Evolutionary conservation across 352 stramenopile species (phyloP).

Genomic region (Globisporangium acanthophoron): DNA sequence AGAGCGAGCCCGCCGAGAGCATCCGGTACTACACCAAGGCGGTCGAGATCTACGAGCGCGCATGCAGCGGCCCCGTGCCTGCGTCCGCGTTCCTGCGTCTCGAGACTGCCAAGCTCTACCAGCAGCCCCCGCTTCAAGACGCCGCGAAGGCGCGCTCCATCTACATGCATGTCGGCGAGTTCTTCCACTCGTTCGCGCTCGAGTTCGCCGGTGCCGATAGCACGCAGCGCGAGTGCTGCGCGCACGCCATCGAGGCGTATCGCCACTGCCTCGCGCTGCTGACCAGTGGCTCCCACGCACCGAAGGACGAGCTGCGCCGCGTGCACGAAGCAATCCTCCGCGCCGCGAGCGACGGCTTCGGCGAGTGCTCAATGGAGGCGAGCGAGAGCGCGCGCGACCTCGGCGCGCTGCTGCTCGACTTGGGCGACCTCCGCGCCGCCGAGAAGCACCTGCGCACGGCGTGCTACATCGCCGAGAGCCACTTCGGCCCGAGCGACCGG

Average conservation of each 20-base stretch:
- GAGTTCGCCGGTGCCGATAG: conserved; percentile 47
- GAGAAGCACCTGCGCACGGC: conserved; percentile 29
- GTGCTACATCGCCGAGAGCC: conserved; percentile 46
- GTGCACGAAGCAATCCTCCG: conserved; percentile 40
- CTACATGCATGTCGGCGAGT: conserved; percentile 39
- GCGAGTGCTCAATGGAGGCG: conserved; percentile 59
- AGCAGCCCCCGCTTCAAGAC: conserved; percentile 19
- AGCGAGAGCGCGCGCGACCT: conserved; percentile 38
- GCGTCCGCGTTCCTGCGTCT: conserved; percentile 53
- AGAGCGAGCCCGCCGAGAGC: conserved; percentile 29
- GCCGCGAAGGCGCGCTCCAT: conserved; percentile 7
- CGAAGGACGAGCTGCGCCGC: conserved; percentile 29
- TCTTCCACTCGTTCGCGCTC: conserved; percentile 53
- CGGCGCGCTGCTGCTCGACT: conserved; percentile 28
- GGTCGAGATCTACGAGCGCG: conserved; percentile 45
- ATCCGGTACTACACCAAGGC: conserved; percentile 40
- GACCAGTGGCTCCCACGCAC: conserved; percentile 2
- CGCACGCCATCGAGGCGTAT: conserved; percentile 52
- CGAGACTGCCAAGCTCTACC: conserved; percentile 51
- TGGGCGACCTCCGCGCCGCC: conserved; percentile 33
- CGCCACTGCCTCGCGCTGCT: conserved; percentile 34
- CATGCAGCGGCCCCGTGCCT: conserved; percentile 50
- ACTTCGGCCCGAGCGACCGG: conserved; percentile 50
- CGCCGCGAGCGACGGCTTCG: conserved; percentile 41
- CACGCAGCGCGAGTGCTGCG: conserved; percentile 54